Evolutionary conservation across 768 basidiomycete species (phyloP).

Genomic region (Epithele typhae): DNA sequence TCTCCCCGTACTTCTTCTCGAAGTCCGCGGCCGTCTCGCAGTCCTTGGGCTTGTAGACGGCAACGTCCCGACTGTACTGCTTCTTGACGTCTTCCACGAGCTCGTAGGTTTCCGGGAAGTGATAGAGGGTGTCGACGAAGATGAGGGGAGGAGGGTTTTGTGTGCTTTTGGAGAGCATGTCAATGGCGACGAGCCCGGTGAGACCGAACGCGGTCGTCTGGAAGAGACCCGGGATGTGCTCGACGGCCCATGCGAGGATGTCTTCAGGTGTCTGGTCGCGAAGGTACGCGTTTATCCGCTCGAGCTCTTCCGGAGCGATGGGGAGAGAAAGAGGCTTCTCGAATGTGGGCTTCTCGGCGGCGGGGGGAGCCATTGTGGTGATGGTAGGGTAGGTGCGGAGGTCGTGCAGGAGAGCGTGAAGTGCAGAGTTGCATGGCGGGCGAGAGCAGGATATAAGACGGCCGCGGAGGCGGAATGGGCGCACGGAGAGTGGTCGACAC

Average conservation of each 20-base stretch:
- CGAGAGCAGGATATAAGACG: constrained; percentile 5
- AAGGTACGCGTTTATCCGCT: constrained; percentile 71
- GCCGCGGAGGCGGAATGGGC: constrained; percentile 9
- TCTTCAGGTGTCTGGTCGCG: constrained; percentile 70
- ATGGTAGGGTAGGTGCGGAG: not conserved
- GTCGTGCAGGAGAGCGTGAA: not conserved
- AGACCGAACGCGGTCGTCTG: constrained; percentile 98
- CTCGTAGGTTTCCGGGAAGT: constrained; percentile 90
- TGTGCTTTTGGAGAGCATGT: constrained; percentile 89
- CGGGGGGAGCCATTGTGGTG: constrained; percentile 1
- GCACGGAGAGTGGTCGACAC: constrained; percentile 12
- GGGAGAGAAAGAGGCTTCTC: constrained; percentile 52
- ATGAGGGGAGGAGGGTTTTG: constrained; percentile 73
- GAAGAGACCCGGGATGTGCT: constrained; percentile 72
- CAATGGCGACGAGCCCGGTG: constrained; percentile 88
- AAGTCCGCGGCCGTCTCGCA: constrained; percentile 70
- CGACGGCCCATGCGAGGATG: constrained; percentile 82
- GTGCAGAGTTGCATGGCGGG: constrained; percentile 11
- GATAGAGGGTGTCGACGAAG: constrained; percentile 95
- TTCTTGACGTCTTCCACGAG: constrained; percentile 79
- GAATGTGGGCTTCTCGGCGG: constrained; percentile 24
- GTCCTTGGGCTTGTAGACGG: constrained; percentile 75
- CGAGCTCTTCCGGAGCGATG: constrained; percentile 52
- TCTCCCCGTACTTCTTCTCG: constrained; percentile 72
- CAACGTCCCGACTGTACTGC: constrained; percentile 67